These are phyloP conservation scores for Pseudozyma pruni DNA, from an alignment of 1,284 basidiomycete genomes.

Conservation along the genomic window DNA sequence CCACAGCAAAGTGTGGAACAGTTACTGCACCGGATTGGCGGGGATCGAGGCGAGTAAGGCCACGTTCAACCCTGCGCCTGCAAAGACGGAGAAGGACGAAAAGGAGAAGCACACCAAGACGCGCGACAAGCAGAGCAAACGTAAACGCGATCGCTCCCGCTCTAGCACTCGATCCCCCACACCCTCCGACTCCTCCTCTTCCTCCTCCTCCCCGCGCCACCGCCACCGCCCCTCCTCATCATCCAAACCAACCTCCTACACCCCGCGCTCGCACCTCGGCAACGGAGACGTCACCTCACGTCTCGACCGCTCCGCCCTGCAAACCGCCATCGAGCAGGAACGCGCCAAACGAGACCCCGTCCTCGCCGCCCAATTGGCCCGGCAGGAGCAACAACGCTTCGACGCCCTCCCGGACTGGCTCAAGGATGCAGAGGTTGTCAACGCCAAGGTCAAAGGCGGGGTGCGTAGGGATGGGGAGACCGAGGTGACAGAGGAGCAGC, in stretches of 20 bases:
- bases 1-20: slow-evolving; percentile 83
- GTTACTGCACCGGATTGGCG: slow-evolving; percentile 90
- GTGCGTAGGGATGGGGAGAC: slow-evolving; percentile 68
- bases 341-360: slow-evolving; percentile 23
- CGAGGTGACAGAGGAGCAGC: slow-evolving; percentile 90
- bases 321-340: slow-evolving; percentile 37
- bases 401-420: slow-evolving; percentile 52
- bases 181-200: neutral
- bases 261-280: slow-evolving; percentile 9
- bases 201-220: neutral
- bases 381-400: neutral
- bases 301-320: slow-evolving; percentile 34
- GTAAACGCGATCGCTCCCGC: neutral
- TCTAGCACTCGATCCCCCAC: neutral
- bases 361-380: slow-evolving; percentile 19
- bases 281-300: slow-evolving; percentile 13
- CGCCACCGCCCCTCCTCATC: neutral
- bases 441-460: slow-evolving; percentile 51
- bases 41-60: slow-evolving; percentile 81
- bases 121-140: slow-evolving; percentile 2
- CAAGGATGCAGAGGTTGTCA: slow-evolving; percentile 46
- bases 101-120: neutral
- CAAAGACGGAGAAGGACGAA: neutral
- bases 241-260: slow-evolving; percentile 3
- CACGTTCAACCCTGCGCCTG: neutral